Conservation (phyloP, 805 yeast species). For the Wickerhamiella hasegawae region DNA sequence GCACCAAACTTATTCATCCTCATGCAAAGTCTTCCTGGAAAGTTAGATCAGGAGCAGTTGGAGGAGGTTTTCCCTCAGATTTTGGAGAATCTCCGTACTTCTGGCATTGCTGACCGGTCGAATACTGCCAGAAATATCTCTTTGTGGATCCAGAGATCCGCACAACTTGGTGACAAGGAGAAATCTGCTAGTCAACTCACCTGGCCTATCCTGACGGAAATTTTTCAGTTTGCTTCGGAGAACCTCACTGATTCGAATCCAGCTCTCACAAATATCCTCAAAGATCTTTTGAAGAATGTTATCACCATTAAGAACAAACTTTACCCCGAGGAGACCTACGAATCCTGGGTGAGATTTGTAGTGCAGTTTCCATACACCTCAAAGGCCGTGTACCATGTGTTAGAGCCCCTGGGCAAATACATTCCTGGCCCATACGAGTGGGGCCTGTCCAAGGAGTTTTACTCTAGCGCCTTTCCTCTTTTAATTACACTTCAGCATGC, state of each 20-base stretch:
- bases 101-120: background rate
- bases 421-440: conserved; percentile 5
- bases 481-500: conserved; percentile 6
- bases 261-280: conserved; percentile 2
- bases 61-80: background rate
- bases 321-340: conserved; percentile 1
- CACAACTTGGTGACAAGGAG: background rate
- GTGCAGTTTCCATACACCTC: conserved; percentile 5
- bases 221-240: conserved; percentile 5
- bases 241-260: conserved; percentile 8
- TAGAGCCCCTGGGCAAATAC: conserved; percentile 6
- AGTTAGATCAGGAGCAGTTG: background rate
- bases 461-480: conserved; percentile 2
- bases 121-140: background rate
- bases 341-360: conserved; percentile 6
- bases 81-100: background rate
- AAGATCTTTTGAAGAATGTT: conserved; percentile 3
- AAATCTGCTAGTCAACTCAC: background rate
- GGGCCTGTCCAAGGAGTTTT: conserved; percentile 3
- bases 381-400: conserved; percentile 5
- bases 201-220: background rate
- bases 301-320: background rate
- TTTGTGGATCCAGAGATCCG: background rate
- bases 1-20: too few relatives aligned
- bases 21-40: too few relatives aligned